Evolutionary conservation across 2,329 filamentous ascomycete genomes (phyloP).

Genomic region (Nigrospora oryzae): DNA sequence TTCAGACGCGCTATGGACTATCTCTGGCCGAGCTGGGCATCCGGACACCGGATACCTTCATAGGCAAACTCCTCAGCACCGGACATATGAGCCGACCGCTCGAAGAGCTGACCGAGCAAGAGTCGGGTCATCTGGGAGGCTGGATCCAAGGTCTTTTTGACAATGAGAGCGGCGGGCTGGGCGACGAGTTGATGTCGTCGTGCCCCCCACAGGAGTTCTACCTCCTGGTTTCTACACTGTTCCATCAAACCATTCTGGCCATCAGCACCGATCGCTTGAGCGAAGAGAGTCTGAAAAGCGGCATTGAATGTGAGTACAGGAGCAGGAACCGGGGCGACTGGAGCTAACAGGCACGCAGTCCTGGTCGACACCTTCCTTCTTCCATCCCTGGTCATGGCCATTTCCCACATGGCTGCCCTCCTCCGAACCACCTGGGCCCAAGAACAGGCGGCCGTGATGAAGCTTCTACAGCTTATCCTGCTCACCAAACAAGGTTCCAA

Average conservation of each 20-base stretch:
- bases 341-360: conserved; percentile 34
- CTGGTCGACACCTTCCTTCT: conserved; percentile 72
- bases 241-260: conserved; percentile 66
- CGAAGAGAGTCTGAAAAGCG: conserved; percentile 63
- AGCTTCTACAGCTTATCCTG: conserved; percentile 66
- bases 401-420: conserved; percentile 63
- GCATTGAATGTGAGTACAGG: conserved; percentile 59
- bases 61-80: conserved; percentile 55
- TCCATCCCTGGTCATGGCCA: conserved; percentile 67
- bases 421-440: conserved; percentile 56
- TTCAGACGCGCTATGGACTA: conserved; percentile 68
- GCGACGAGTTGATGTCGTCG: conserved; percentile 73
- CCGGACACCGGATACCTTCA: conserved; percentile 52
- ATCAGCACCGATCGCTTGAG: conserved; percentile 56
- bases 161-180: conserved; percentile 62
- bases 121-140: conserved; percentile 57
- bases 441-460: conserved; percentile 60
- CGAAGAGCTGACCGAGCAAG: conserved; percentile 54
- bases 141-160: conserved; percentile 77
- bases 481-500: conserved; percentile 60
- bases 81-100: conserved; percentile 48
- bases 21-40: conserved; percentile 56
- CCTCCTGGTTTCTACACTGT: conserved; percentile 65
- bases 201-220: conserved; percentile 81
- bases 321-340: conserved; percentile 7